phyloP scores from a whole-genome alignment of 1,284 basidiomycete species.

The Fomitiporia mediterranea region DNA sequence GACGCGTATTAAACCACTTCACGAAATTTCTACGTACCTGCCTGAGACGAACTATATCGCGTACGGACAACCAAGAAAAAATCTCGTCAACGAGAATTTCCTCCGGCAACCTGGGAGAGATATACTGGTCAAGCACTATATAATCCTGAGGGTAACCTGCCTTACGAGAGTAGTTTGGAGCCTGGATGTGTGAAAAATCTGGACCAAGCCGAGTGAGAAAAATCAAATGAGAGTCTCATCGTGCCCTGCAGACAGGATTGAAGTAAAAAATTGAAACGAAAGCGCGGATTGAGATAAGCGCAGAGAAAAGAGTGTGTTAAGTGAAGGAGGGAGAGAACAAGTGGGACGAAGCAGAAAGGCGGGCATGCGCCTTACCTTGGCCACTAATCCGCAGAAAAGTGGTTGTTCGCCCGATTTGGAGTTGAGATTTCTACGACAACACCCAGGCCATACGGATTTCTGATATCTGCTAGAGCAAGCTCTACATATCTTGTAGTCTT shows the following conservation, averaged over 20 bases:
- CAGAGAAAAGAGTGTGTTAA: background rate
- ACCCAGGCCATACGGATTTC: background rate
- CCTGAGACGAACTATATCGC: constrained; percentile 15
- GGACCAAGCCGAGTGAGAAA: constrained; percentile 3
- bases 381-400: background rate
- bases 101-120: constrained; percentile 10
- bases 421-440: background rate
- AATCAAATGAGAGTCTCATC: background rate
- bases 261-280: background rate
- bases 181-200: constrained; percentile 3
- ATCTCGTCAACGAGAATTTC: constrained; percentile 19
- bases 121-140: background rate
- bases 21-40: constrained; percentile 5
- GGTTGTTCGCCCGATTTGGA: background rate
- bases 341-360: background rate
- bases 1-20: background rate
- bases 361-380: background rate
- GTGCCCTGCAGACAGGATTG: background rate
- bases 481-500: background rate
- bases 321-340: background rate
- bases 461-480: background rate
- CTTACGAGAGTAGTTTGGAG: background rate
- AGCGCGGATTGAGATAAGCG: background rate
- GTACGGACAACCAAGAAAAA: constrained; percentile 9
- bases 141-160: background rate